A percentile compares a stretch with the other conserved stretches of the same genome.
phyloP scores from a whole-genome alignment of 2,329 filamentous ascomycete species.

The Phialophora verrucosa region DNA sequence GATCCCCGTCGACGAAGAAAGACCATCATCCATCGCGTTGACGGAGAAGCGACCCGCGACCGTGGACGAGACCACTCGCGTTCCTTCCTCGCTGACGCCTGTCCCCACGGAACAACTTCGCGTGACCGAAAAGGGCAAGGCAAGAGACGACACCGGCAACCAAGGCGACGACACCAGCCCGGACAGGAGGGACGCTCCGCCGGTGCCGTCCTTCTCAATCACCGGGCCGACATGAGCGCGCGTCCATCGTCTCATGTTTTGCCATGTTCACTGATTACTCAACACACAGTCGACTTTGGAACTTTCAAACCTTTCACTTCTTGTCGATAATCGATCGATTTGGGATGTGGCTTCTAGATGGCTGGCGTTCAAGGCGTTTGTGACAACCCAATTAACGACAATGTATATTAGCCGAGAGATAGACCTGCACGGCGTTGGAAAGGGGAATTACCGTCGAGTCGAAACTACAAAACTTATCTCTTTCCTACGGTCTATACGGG shows the following conservation, averaged over 20 bases:
- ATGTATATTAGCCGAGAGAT: background rate
- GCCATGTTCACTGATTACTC: background rate
- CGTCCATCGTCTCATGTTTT: background rate
- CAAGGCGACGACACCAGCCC: background rate
- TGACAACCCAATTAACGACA: background rate
- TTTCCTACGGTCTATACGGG: too few relatives aligned
- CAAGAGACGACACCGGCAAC: background rate
- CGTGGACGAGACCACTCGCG: background rate
- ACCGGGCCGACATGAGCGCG: constrained; percentile 27
- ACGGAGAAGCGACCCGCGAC: constrained; percentile 11
- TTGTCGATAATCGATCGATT: background rate
- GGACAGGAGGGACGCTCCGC: constrained; percentile 14
- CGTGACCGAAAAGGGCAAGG: constrained; percentile 3
- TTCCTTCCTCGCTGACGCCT: background rate
- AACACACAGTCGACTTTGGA: background rate
- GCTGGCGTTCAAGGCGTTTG: too few relatives aligned
- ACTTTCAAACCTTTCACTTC: background rate
- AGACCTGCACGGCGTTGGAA: background rate
- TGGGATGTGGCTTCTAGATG: background rate
- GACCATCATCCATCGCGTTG: constrained; percentile 13
- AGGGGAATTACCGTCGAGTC: too few relatives aligned
- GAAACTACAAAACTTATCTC: too few relatives aligned
- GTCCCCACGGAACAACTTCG: background rate
- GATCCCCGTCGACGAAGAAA: constrained; percentile 21
- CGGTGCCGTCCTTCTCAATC: constrained; percentile 29